A percentile compares a stretch with the other conserved stretches of the same genome.
Evolutionary conservation across 345 rosid species (phyloP).

Genomic region (Ceriops tagal): DNA sequence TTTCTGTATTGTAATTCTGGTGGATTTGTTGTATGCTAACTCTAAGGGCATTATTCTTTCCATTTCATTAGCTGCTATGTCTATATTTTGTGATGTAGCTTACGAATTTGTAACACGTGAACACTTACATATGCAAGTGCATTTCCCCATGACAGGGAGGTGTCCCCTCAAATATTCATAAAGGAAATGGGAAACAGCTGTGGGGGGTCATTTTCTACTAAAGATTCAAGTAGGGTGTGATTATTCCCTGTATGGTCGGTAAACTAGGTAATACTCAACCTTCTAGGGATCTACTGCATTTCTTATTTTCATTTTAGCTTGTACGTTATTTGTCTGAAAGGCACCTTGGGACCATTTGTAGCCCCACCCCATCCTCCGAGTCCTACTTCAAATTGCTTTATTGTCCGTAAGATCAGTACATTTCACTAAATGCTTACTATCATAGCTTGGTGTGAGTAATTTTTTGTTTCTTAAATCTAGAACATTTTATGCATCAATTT

Average conservation of each 20-base stretch:
- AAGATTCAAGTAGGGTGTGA: slow-evolving; percentile 9
- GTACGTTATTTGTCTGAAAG: not conserved
- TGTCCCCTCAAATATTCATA: slow-evolving; percentile 50
- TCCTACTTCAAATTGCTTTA: not conserved
- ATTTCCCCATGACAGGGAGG: slow-evolving; percentile 48
- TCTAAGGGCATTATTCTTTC: not conserved
- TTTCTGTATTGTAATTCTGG: too few relatives aligned
- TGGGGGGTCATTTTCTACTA: slow-evolving; percentile 7
- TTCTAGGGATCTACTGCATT: not conserved
- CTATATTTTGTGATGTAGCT: not conserved
- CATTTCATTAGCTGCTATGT: not conserved
- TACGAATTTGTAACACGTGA: not conserved
- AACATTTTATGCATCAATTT: too few relatives aligned
- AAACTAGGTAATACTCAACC: not conserved
- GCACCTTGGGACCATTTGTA: not conserved
- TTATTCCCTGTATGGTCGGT: not conserved
- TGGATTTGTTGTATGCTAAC: too few relatives aligned
- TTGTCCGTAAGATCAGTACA: not conserved
- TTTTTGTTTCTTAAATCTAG: too few relatives aligned
- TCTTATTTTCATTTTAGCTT: not conserved
- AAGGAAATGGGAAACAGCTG: slow-evolving; percentile 31
- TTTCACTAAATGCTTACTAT: not conserved
- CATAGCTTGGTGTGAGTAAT: too few relatives aligned
- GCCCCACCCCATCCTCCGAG: not conserved
- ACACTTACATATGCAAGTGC: not conserved